These are phyloP conservation scores for Suhomyces canberraensis DNA, from an alignment of 805 yeast species.

Conservation along the genomic window DNA sequence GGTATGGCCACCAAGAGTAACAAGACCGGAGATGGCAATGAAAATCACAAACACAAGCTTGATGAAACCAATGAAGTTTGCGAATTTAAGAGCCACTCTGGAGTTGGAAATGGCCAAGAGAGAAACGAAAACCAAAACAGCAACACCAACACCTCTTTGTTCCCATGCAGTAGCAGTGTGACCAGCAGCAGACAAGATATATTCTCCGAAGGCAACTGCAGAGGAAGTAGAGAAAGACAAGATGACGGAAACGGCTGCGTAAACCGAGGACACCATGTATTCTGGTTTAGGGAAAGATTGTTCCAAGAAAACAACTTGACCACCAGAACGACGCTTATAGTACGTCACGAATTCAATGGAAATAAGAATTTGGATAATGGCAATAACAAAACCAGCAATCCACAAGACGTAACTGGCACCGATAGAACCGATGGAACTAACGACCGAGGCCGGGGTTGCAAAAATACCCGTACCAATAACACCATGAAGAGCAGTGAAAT, in stretches of 20 bases:
- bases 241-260: conserved; percentile 37
- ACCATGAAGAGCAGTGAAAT: conserved; percentile 63
- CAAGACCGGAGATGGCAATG: conserved; percentile 33
- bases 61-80: conserved; percentile 33
- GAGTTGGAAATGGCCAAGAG: conserved; percentile 22
- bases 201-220: conserved; percentile 36
- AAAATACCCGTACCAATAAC: conserved; percentile 78
- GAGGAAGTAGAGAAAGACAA: conserved; percentile 34
- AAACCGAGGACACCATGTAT: conserved; percentile 33
- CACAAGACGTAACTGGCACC: conserved; percentile 45
- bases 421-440: conserved; percentile 42
- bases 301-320: conserved; percentile 38
- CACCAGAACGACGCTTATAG: conserved; percentile 33
- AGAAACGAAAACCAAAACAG: conserved; percentile 23
- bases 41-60: conserved; percentile 32
- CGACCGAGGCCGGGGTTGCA: conserved; percentile 62
- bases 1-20: conserved; percentile 35
- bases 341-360: conserved; percentile 43
- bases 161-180: conserved; percentile 28
- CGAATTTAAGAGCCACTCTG: conserved; percentile 26
- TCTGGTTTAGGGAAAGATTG: conserved; percentile 35
- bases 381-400: conserved; percentile 39
- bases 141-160: conserved; percentile 35
- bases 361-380: conserved; percentile 33
- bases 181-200: conserved; percentile 32